Percentiles rank a stretch among this genome's conserved stretches.
phyloP scores from a whole-genome alignment of 495 filamentous ascomycete genomes.

The Neurospora sp. region DNA sequence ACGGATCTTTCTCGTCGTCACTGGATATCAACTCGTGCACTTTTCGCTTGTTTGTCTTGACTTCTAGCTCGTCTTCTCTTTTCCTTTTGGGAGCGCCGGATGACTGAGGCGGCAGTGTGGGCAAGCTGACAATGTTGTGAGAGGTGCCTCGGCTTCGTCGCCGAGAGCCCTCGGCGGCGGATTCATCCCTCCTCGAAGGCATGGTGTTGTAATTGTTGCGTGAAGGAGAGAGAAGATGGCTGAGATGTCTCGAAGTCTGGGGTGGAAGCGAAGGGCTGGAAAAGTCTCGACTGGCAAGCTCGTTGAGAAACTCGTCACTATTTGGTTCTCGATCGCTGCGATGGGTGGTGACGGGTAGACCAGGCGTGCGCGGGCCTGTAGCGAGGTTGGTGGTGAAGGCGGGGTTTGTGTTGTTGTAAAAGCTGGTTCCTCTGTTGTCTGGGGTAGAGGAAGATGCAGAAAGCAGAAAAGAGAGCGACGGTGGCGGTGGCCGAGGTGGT shows the following conservation, averaged over 20 bases:
- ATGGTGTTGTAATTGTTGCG: background rate
- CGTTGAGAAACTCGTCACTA: slow-evolving; percentile 22
- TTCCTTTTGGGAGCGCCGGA: background rate
- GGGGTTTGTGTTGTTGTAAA: background rate
- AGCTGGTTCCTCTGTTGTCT: background rate
- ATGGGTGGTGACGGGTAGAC: background rate
- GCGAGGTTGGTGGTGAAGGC: background rate
- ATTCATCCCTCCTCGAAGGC: background rate
- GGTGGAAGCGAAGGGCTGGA: slow-evolving; percentile 25
- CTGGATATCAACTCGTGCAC: slow-evolving; percentile 5
- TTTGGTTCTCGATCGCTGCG: slow-evolving; percentile 3
- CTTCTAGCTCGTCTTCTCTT: background rate
- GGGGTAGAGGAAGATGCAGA: background rate
- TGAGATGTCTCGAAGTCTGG: slow-evolving; percentile 1
- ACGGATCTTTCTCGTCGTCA: slow-evolving; percentile 24
- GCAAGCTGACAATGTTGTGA: background rate
- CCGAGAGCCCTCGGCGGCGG: background rate
- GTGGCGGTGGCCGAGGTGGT: background rate
- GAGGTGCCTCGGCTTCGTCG: background rate
- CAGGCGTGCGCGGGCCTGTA: background rate
- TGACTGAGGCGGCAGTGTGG: background rate
- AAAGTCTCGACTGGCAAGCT: slow-evolving; percentile 21
- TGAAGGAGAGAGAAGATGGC: background rate
- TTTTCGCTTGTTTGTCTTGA: slow-evolving; percentile 1
- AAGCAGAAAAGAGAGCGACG: background rate